Base-by-base conservation (phyloP, 2,329 filamentous ascomycete species). In the Thielaviopsis populi region DNA sequence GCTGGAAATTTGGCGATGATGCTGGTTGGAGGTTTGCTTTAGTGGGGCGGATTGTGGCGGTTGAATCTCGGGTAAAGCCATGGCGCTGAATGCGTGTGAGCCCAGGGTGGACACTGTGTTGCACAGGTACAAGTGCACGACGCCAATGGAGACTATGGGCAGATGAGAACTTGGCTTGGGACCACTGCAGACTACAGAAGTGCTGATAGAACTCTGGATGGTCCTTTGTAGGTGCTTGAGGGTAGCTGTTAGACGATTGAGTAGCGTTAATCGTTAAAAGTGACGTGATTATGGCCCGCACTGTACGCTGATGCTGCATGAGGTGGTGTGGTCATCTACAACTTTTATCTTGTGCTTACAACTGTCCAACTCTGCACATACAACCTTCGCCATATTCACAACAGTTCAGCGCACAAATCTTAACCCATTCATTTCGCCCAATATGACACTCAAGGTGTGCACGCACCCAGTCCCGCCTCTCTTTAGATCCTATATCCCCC, bases 1-100 rank as follows among this genome's bases (percentile, higher is more conserved):
- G 19, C 33, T 27, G 37, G n/a, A 27, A 59, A 42, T 60, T 43
- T 37, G 53, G 53, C 24, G 27, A 56, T 33, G 53, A 30, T 56
- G 46, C 46, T 43, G 37, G 22, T 37, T 63, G 48, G 40, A 56
- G 48, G 40, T 27, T 53, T 48, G 62, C 48, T 53, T 61, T 43
- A 61, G 59, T 43, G 41, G 41, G 59, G 30, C 43, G 30, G 22
- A 30, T 48, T 17, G 3, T 15, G 1, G 54, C 22, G 62, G 53
- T 56, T 54, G 58, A 56, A 61, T 27, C 27, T 17, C 33, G 56
- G 42, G 46, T 43, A 60, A 60, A 19, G 30, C 13, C 13, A 13
- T 46, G 37, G 62, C 3, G 6, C 2, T 10, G 6, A 4, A 0
- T 3, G 4, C 7, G 53, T 58, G 33, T 17, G 30, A 3, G 4